Conservation (phyloP, 352 stramenopile species). For the Albugo candida region DNA sequence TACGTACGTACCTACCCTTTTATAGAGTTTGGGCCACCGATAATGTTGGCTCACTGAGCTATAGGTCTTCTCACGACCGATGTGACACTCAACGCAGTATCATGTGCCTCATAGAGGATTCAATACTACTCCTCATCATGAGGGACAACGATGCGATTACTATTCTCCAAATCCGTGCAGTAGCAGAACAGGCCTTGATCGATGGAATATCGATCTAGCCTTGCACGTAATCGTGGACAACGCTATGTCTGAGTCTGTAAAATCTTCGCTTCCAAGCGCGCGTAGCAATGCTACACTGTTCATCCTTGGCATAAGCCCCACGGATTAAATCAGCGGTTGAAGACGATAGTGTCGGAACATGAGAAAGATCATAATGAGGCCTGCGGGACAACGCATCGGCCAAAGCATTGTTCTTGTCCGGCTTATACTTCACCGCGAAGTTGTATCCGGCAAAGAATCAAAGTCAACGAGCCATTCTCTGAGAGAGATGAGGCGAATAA, state of each 20-base stretch:
- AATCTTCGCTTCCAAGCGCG: no score
- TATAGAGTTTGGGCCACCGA: slow-evolving; percentile 14
- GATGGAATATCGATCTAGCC: not conserved
- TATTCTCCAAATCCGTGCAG: not conserved
- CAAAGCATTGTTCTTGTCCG: slow-evolving; percentile 8
- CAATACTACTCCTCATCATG: not conserved
- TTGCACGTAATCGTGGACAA: not conserved
- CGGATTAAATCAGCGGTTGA: not conserved
- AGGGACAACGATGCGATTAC: not conserved
- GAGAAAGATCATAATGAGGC: slow-evolving; percentile 2
- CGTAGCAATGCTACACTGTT: not conserved
- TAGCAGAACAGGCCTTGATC: not conserved
- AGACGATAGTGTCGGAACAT: not conserved
- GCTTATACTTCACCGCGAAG: slow-evolving; percentile 12
- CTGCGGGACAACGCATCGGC: slow-evolving; percentile 11
- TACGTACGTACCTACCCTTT: slow-evolving; percentile 14
- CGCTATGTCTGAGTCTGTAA: no score
- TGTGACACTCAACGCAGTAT: slow-evolving; percentile 5
- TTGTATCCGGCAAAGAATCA: slow-evolving; percentile 15
- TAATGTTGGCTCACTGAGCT: slow-evolving; percentile 5
- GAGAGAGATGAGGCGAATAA: slow-evolving; percentile 4
- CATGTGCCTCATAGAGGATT: slow-evolving; percentile 9
- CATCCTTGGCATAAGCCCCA: not conserved
- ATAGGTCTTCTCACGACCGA: slow-evolving; percentile 14
- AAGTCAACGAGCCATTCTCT: slow-evolving; percentile 13